Conservation (phyloP, 2,329 filamentous ascomycete genomes). For the Fusarium sp. region DNA sequence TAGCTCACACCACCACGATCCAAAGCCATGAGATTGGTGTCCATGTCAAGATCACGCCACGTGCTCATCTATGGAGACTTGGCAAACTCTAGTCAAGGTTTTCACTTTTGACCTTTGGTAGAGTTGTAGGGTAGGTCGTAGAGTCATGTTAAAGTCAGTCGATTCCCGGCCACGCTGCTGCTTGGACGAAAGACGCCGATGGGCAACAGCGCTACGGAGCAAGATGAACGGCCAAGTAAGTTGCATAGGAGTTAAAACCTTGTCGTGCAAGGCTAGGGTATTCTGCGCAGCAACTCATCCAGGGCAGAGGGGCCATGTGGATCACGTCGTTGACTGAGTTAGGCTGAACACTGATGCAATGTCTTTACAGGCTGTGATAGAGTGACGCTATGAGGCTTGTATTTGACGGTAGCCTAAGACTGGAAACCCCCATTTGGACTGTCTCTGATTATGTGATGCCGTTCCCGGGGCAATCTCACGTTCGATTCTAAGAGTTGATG, state of each 20-base stretch:
- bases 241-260: background rate
- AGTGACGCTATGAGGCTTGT: background rate
- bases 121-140: background rate
- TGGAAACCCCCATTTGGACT: background rate
- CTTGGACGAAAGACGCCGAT: background rate
- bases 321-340: background rate
- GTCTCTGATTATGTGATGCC: background rate
- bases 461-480: too few relatives aligned
- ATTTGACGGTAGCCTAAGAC: too few relatives aligned
- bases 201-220: background rate
- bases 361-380: background rate
- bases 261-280: background rate
- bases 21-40: background rate
- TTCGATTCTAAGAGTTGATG: background rate
- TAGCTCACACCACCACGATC: background rate
- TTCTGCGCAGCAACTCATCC: background rate
- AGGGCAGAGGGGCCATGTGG: too few relatives aligned
- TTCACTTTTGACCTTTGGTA: background rate
- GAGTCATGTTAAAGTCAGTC: background rate
- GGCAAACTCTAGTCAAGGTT: background rate
- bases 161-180: too few relatives aligned
- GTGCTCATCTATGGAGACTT: background rate
- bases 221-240: background rate
- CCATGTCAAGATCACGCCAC: background rate
- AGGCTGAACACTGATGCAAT: background rate